These are phyloP conservation scores for Pinus taeda DNA, from an alignment of 75 land plant species.

Conservation along the genomic window DNA sequence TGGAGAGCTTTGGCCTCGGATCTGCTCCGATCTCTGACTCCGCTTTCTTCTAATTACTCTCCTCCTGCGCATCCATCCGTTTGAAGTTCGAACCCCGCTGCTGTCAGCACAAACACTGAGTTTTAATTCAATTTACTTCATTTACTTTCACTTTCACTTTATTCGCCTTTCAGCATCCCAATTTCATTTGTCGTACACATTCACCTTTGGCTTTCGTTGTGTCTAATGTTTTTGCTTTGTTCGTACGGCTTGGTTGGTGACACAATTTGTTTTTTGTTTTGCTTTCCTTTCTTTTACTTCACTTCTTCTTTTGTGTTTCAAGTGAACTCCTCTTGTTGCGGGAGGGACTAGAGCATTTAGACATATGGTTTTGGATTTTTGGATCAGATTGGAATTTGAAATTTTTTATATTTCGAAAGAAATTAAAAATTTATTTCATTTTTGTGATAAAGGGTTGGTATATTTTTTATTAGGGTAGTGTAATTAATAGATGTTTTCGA, in stretches of 20 bases:
- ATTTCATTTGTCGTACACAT: background rate
- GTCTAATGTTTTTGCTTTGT: background rate
- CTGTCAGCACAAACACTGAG: background rate
- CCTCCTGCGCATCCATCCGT: background rate
- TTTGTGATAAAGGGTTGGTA: too few species aligned
- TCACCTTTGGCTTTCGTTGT: background rate
- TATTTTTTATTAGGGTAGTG: too few species aligned
- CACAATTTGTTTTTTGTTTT: background rate
- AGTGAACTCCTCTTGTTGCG: too few species aligned
- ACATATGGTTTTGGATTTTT: too few species aligned
- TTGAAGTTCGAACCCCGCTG: too few species aligned
- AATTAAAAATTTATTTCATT: too few species aligned
- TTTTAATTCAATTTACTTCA: background rate
- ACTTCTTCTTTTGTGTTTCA: background rate
- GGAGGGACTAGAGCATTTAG: too few species aligned
- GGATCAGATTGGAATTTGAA: too few species aligned
- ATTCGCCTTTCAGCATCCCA: background rate
- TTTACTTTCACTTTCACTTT: too few species aligned
- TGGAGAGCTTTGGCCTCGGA: background rate
- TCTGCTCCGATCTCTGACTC: conserved; percentile 1
- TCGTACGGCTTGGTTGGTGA: background rate
- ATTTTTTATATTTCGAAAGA: too few species aligned
- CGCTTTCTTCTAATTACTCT: background rate
- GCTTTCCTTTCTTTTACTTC: conserved; percentile 1
- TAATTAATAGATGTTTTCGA: too few species aligned